Percentiles rank a stretch among this genome's conserved stretches.
Conservation (phyloP, 1,284 basidiomycete genomes). For the Wallemia mellicola region DNA sequence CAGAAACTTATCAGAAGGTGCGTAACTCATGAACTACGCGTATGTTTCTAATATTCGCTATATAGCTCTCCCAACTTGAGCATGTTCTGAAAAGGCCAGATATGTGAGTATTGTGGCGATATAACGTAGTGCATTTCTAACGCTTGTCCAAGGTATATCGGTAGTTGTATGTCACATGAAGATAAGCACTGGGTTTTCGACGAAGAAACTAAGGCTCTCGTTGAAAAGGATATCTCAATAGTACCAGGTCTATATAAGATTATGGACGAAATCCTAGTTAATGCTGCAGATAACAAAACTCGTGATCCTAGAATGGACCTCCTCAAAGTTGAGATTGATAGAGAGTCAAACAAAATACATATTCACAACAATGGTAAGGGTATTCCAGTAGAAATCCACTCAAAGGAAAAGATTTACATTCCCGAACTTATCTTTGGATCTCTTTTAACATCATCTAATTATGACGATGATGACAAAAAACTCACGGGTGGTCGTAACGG, state of each 20-base stretch:
- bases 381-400: constrained; percentile 90
- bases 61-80: constrained; percentile 73
- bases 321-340: constrained; percentile 59
- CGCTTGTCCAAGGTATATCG: constrained; percentile 35
- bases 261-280: constrained; percentile 95
- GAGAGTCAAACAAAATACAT: constrained; percentile 56
- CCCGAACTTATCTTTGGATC: constrained; percentile 18
- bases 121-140: too few species aligned
- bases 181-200: constrained; percentile 76
- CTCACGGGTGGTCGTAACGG: constrained; percentile 95
- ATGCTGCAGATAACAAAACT: constrained; percentile 84
- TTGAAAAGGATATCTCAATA: constrained; percentile 43
- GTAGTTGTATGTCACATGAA: constrained; percentile 41
- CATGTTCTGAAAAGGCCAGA: constrained; percentile 91
- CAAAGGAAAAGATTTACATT: constrained; percentile 76
- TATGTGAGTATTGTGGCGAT: constrained; percentile 23
- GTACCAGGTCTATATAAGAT: constrained; percentile 99
- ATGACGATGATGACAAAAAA: constrained; percentile 97
- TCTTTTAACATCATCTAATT: constrained; percentile 70
- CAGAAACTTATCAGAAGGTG: constrained; percentile 77
- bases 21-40: constrained; percentile 7
- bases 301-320: constrained; percentile 51
- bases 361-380: constrained; percentile 89
- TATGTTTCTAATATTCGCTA: constrained; percentile 3
- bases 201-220: constrained; percentile 44